Base-by-base conservation (phyloP, 179 eudicot genomes). In the Gypsophila paniculata region DNA sequence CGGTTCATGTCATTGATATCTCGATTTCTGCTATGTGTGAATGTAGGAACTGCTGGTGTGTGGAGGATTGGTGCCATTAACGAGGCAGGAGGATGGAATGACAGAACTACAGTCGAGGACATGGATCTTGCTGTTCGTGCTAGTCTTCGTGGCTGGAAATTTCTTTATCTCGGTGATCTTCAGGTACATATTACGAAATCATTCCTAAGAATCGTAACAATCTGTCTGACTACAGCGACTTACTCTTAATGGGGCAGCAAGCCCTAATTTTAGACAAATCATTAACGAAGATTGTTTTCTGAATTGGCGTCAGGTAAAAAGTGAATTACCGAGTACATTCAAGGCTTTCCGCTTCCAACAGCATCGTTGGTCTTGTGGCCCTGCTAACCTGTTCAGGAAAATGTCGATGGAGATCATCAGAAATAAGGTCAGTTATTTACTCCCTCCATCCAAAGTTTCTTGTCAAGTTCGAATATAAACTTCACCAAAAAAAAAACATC, bases 41-140 rank as follows among this genome's bases (percentile, higher is more conserved):
- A 52, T 76, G 60, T 72, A 92, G 98, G 98, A 3, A 92, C 98
- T 2, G 98, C 94, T 44, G 98, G 98, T 44, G 86, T 92, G 23
- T 92, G 98, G 98, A 86, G 98, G 66, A 88, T 92, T 59, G 92
- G 82, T 7, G 96, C 98, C 61, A 90, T 92, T 25, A 85, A 90
- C 54, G 98, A 92, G 71, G 98, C 98, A 2, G 98, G 98, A 25
- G 98, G 98, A 19, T 92, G 98, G 98, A 92, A 92, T 59, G 98
- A 92, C 75, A 63, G 98, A 58, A 92, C 98, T 6, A 92, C 98
- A 0, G 98, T 92, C 0, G 96, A 92, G 78, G 98, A 92, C 76
- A 92, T 92, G 98, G 98, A 92, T 79, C 91, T 92, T 32, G 98
- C 98, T 12, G 96, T 92, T 46, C 78, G 98, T 25, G 92, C 98